These are phyloP conservation scores for Ceratocystis ficicola DNA, from an alignment of 2,329 filamentous ascomycete species.

Conservation along the genomic window DNA sequence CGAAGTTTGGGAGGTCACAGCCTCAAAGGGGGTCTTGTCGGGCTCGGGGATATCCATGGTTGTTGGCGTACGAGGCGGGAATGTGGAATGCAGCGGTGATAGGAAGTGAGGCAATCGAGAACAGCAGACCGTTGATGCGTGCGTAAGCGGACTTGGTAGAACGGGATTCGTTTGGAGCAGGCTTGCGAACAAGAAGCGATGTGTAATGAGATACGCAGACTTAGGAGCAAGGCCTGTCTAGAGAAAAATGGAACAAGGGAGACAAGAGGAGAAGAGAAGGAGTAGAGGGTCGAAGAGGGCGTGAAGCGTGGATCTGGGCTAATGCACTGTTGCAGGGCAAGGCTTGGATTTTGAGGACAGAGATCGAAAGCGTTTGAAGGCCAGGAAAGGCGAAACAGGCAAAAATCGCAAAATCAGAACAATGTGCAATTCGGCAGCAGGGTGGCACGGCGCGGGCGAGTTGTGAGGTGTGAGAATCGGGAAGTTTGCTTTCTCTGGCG, in stretches of 20 bases:
- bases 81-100: neutral
- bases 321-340: no score
- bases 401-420: no score
- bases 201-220: neutral
- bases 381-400: no score
- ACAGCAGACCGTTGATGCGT: no score
- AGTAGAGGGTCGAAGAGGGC: neutral
- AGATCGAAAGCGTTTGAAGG: no score
- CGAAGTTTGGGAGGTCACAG: conserved; percentile 75
- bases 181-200: neutral
- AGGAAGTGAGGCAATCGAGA: neutral
- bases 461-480: no score
- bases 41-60: conserved; percentile 77
- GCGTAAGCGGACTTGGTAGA: neutral
- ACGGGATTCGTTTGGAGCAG: neutral
- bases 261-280: neutral
- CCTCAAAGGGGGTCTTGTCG: conserved; percentile 82
- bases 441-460: no score
- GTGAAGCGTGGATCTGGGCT: neutral
- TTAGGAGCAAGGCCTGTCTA: neutral
- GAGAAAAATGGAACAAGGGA: conserved; percentile 1
- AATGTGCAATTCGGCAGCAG: no score
- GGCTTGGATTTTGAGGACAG: no score
- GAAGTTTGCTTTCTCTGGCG: neutral
- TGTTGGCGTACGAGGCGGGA: conserved; percentile 4